Conservation (phyloP, 192 early-diverging fungal species). For the Podila minutissima region DNA sequence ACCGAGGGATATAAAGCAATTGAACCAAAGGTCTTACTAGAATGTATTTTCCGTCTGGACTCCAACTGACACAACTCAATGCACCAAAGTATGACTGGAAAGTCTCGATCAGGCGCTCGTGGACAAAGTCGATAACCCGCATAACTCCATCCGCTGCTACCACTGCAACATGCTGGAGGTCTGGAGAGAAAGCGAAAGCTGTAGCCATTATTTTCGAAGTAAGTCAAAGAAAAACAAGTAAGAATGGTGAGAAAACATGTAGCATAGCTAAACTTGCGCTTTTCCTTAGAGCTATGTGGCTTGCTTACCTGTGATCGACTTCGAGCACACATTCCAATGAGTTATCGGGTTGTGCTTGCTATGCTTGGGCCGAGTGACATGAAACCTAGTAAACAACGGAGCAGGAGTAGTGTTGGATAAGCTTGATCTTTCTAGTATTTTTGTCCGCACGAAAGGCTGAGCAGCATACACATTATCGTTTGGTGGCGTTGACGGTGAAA, state of each 20-base stretch:
- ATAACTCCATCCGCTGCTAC: constrained; percentile 81
- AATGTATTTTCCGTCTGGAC: constrained; percentile 87
- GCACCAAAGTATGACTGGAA: constrained; percentile 90
- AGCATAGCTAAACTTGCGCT: no score
- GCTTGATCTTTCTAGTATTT: not conserved
- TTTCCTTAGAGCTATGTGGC: not conserved
- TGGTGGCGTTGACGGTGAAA: constrained; percentile 21
- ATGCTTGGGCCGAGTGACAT: constrained; percentile 67
- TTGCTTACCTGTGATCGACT: constrained; percentile 74
- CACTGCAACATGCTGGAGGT: constrained; percentile 80
- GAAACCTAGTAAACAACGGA: constrained; percentile 53
- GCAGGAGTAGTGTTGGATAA: not conserved
- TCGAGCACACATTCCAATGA: constrained; percentile 79
- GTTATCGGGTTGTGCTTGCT: constrained; percentile 84
- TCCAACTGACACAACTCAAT: constrained; percentile 88
- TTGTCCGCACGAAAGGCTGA: not conserved
- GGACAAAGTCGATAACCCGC: constrained; percentile 77
- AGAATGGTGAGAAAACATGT: not conserved
- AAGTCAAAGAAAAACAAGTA: not conserved
- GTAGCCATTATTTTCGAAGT: constrained; percentile 1
- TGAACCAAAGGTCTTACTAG: constrained; percentile 20
- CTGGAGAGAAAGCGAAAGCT: constrained; percentile 88
- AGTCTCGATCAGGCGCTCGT: constrained; percentile 82
- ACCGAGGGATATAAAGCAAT: no score
- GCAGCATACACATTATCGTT: constrained; percentile 42